These are phyloP conservation scores for Dichotomopilus funicola DNA, from an alignment of 2,329 filamentous ascomycete species.

Conservation along the genomic window DNA sequence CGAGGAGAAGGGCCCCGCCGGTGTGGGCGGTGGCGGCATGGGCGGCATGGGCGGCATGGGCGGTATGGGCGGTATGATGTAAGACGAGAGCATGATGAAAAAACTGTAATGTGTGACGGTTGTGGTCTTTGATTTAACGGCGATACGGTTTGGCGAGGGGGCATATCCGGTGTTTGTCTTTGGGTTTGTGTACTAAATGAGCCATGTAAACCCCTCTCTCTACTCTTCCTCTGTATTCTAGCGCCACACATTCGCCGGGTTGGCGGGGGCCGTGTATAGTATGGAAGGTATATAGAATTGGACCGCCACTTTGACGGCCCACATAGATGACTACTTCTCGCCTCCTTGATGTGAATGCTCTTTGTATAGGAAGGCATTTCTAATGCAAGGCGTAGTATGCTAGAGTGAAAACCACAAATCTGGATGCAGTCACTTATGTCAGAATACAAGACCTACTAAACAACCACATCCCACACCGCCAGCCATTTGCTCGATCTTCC, in stretches of 20 bases:
- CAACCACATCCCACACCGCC: too few relatives aligned
- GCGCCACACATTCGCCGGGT: slow-evolving; percentile 23
- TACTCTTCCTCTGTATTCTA: slow-evolving; percentile 25
- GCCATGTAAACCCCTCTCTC: slow-evolving; percentile 35
- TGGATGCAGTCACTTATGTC: slow-evolving; percentile 2
- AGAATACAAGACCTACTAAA: too few relatives aligned
- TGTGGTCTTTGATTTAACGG: slow-evolving; percentile 25
- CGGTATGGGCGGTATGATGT: slow-evolving; percentile 43
- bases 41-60: slow-evolving; percentile 58
- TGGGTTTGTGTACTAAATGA: slow-evolving; percentile 30
- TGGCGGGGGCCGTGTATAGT: slow-evolving; percentile 26
- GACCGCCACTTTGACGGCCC: too few relatives aligned
- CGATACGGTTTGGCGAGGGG: slow-evolving; percentile 32
- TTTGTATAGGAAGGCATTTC: too few relatives aligned
- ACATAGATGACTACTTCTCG: too few relatives aligned
- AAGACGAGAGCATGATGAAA: slow-evolving; percentile 28
- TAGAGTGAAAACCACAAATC: slow-evolving; percentile 15
- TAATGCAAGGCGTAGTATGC: slow-evolving; percentile 16
- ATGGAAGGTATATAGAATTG: slow-evolving; percentile 6
- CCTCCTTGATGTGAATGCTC: too few relatives aligned
- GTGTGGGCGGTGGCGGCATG: slow-evolving; percentile 53
- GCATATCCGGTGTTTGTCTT: slow-evolving; percentile 47
- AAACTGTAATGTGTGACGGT: slow-evolving; percentile 18
- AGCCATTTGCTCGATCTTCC: too few relatives aligned
- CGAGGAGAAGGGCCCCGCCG: slow-evolving; percentile 67